Evolutionary conservation across 164 flowering plant genomes (phyloP).

Genomic region (Paratinospora sagittata): DNA sequence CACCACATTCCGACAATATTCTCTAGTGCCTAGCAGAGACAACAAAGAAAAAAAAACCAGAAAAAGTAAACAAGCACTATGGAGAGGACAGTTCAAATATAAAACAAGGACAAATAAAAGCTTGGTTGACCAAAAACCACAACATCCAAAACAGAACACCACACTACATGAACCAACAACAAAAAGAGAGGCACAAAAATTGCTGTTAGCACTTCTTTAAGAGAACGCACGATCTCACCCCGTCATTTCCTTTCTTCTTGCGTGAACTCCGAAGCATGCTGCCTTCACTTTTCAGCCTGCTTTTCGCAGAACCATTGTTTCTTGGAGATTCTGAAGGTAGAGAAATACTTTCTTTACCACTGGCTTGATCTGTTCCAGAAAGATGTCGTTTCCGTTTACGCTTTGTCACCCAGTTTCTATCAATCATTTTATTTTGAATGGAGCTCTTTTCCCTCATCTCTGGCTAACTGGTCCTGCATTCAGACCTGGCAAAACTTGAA

Average conservation of each 20-base stretch:
- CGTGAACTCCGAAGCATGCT: constrained; percentile 30
- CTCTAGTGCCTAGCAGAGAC: neutral
- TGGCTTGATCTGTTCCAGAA: constrained; percentile 33
- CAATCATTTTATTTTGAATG: constrained; percentile 46
- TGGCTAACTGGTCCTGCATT: constrained; percentile 17
- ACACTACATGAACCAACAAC: neutral
- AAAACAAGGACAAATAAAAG: neutral
- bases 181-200: neutral
- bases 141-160: neutral
- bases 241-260: constrained; percentile 93
- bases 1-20: neutral
- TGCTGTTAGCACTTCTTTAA: constrained; percentile 8
- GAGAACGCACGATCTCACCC: constrained; percentile 47
- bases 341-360: constrained; percentile 37
- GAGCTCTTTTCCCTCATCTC: constrained; percentile 63
- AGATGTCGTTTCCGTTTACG: constrained; percentile 76
- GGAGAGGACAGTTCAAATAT: neutral
- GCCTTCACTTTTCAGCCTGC: constrained; percentile 30
- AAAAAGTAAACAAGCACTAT: neutral
- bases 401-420: constrained; percentile 77
- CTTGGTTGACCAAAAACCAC: neutral
- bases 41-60: neutral
- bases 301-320: constrained; percentile 37
- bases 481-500: constrained; percentile 13
- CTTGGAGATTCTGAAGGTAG: constrained; percentile 37